These are phyloP conservation scores for Tolypocladium pustulatum DNA, from an alignment of 2,329 filamentous ascomycete genomes.

Conservation along the genomic window DNA sequence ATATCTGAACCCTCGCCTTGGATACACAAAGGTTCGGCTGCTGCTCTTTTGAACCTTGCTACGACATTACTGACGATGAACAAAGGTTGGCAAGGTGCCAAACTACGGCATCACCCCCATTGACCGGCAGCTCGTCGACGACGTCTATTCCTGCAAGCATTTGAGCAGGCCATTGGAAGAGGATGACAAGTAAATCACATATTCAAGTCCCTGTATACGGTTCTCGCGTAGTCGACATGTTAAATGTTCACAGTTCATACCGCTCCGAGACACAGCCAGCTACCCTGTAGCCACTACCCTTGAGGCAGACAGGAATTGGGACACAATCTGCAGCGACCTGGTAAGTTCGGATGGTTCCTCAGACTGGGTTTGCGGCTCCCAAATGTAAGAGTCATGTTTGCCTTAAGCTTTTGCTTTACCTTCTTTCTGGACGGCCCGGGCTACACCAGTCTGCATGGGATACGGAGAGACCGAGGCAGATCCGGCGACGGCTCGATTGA, in stretches of 20 bases:
- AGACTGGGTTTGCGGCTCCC: no score
- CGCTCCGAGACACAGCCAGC: no score
- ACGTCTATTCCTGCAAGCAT: background rate
- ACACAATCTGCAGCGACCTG: no score
- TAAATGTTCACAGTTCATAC: background rate
- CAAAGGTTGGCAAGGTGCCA: constrained; percentile 1
- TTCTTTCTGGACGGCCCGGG: no score
- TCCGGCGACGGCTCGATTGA: background rate
- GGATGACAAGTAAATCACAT: background rate
- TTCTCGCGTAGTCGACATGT: background rate
- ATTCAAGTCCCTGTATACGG: background rate
- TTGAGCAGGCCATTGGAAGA: background rate
- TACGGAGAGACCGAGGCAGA: background rate
- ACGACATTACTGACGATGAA: background rate
- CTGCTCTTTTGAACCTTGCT: background rate
- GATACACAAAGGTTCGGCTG: constrained; percentile 3
- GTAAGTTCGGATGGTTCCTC: no score
- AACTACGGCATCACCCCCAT: constrained; percentile 6
- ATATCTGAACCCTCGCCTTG: constrained; percentile 4
- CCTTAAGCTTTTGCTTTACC: no score
- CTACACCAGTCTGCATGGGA: no score
- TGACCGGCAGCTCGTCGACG: constrained; percentile 3
- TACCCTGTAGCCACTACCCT: no score
- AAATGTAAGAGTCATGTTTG: no score
- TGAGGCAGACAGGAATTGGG: no score